Evolutionary conservation across 306 rosid species (phyloP), one percentile per base, ranked within the genome.

Genomic region (Quillaja saponaria): DNA sequence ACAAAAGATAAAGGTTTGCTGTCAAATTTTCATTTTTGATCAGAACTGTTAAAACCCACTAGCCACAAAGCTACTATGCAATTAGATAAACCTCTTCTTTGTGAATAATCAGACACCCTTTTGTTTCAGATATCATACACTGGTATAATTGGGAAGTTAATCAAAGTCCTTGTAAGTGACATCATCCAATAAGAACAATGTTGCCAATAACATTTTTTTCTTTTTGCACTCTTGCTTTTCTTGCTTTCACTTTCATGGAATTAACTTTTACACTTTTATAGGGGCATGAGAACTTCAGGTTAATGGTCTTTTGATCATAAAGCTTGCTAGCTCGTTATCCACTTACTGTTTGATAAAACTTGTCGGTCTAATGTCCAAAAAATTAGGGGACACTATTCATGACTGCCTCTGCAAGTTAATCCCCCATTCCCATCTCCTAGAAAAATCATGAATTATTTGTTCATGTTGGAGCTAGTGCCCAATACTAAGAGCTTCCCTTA

Each of bases 301-400:
- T 78, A 75, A 52, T 52, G 60, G 65, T 64, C 68, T 64, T 51
- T 51, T 67, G 64, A 28, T 77, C 61, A 72, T 72, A 68, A 55
- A 54, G 70, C 9, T 51, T 58, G 47, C 37, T 46, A 55, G 38
- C 67, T 72, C 78, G 71, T 39, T 71, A 69, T 78, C 80, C 76
- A 61, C 34, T 50, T 20, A 75, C 82, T 75, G 74, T 81, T 82
- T 63, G 50, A 51, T 71, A 73, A 69, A 66, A 75, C 74, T 63
- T 82, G 90, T 87, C 80, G 72, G 80, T 68, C 81, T 50, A 82
- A 73, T 84, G 79, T 81, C 87, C 82, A 66, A 62, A 52, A 49
- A 82, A 64, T 55, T 53, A 78, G 77, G 76, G 73, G 75, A 65
- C 72, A 68, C 78, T 74, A 67, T 74, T 76, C 75, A 71, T 67